Percentiles rank a stretch among this genome's conserved stretches.
phyloP scores from a whole-genome alignment of 2,329 filamentous ascomycete genomes.

The Penicillium aurantiogriseum region DNA sequence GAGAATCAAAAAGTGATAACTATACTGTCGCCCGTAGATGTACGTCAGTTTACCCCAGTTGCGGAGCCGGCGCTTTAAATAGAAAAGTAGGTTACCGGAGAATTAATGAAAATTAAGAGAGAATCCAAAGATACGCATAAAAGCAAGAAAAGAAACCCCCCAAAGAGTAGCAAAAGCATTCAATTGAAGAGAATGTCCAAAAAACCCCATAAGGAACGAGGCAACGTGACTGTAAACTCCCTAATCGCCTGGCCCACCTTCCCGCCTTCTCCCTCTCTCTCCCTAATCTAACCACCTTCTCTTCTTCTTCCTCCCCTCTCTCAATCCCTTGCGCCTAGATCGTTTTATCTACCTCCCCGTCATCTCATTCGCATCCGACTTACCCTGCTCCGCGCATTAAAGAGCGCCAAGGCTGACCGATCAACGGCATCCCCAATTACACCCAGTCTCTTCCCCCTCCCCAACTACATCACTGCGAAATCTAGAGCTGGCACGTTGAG shows the following conservation, averaged over 20 bases:
- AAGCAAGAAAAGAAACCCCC: background rate
- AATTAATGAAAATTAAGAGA: background rate
- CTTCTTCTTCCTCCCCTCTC: background rate
- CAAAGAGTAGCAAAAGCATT: background rate
- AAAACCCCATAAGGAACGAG: slow-evolving; percentile 8
- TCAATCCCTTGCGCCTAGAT: background rate
- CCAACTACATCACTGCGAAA: slow-evolving; percentile 14
- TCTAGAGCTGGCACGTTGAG: slow-evolving; percentile 9
- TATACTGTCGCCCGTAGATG: background rate
- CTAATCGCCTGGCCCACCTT: slow-evolving; percentile 27
- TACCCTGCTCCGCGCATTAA: slow-evolving; percentile 11
- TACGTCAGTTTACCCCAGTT: slow-evolving; percentile 26
- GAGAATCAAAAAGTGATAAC: background rate
- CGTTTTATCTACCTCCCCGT: slow-evolving; percentile 1
- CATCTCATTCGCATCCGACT: background rate
- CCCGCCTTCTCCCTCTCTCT: slow-evolving; percentile 15
- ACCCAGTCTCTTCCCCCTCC: background rate
- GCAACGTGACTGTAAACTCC: slow-evolving; percentile 28
- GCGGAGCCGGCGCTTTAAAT: slow-evolving; percentile 4
- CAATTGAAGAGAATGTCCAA: background rate
- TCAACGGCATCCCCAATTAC: slow-evolving; percentile 19
- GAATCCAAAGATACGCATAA: background rate
- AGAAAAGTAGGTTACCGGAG: background rate
- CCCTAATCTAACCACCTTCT: slow-evolving; percentile 19
- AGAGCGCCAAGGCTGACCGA: slow-evolving; percentile 25